These are phyloP conservation scores for Circinella umbellata DNA, from an alignment of 371 early-diverging fungal species.

Conservation along the genomic window DNA sequence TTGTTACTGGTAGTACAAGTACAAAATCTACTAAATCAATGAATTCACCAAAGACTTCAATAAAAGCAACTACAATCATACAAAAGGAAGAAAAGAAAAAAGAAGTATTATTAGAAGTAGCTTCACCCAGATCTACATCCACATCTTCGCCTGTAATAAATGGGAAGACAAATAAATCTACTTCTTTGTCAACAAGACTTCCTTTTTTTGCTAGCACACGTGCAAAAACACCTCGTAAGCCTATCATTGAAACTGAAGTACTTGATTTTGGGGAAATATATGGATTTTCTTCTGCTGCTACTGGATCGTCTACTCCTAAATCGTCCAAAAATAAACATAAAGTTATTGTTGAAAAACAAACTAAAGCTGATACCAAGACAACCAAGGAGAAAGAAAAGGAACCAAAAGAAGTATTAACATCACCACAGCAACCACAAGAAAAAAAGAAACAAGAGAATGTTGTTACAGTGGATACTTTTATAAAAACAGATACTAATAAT, in stretches of 20 bases:
- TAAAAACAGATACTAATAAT: too few species aligned
- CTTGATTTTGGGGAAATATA: conserved; percentile 6
- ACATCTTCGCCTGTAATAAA: too few species aligned
- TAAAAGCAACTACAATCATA: neutral
- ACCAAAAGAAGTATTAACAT: neutral
- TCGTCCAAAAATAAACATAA: too few species aligned
- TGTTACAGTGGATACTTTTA: too few species aligned
- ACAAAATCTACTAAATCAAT: too few species aligned
- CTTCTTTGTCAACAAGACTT: neutral
- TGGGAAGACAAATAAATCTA: neutral
- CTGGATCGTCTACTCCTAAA: too few species aligned
- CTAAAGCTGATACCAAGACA: neutral
- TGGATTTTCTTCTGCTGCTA: neutral
- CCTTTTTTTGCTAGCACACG: neutral
- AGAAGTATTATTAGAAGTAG: too few species aligned
- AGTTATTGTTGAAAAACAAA: neutral
- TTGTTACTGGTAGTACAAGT: too few species aligned
- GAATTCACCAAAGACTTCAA: neutral
- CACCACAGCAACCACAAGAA: neutral
- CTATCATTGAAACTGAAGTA: conserved; percentile 7
- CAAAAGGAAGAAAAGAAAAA: too few species aligned
- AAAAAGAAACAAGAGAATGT: too few species aligned
- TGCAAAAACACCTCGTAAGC: neutral
- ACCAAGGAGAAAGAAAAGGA: neutral
- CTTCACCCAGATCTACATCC: too few species aligned